phyloP scores from a whole-genome alignment of 1,284 basidiomycete species.

The Tilletia horrida region DNA sequence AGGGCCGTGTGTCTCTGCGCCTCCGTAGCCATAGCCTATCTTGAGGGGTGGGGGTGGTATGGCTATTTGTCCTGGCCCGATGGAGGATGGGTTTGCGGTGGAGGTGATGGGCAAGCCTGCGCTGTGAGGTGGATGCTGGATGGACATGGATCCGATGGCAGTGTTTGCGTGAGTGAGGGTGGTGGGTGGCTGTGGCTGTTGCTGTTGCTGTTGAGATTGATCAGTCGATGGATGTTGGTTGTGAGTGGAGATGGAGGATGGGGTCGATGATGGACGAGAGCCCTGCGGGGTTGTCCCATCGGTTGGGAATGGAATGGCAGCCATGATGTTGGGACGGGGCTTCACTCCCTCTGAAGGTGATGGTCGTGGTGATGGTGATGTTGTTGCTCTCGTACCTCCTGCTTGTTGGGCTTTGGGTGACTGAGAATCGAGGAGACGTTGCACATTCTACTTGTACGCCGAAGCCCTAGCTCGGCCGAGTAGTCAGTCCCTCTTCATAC shows the following conservation, averaged over 20 bases:
- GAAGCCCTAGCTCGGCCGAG: too few relatives aligned
- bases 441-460: too few relatives aligned
- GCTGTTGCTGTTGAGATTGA: background rate
- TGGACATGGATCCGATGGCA: conserved; percentile 14
- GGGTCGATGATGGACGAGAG: background rate
- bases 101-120: background rate
- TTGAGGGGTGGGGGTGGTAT: conserved; percentile 4
- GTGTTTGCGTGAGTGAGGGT: background rate
- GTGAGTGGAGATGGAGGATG: background rate
- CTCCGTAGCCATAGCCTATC: background rate
- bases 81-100: background rate
- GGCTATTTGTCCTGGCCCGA: background rate
- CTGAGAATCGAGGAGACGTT: too few relatives aligned
- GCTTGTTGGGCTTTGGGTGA: too few relatives aligned
- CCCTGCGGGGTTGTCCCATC: background rate
- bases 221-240: background rate
- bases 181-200: background rate
- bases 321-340: background rate
- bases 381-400: too few relatives aligned
- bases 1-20: conserved; percentile 28
- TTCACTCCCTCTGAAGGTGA: too few relatives aligned
- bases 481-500: too few relatives aligned
- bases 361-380: too few relatives aligned
- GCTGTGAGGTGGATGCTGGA: background rate
- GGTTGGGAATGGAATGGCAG: conserved; percentile 12